Conservation (phyloP, 192 early-diverging fungal genomes). For the Geranomyces michiganensis region DNA sequence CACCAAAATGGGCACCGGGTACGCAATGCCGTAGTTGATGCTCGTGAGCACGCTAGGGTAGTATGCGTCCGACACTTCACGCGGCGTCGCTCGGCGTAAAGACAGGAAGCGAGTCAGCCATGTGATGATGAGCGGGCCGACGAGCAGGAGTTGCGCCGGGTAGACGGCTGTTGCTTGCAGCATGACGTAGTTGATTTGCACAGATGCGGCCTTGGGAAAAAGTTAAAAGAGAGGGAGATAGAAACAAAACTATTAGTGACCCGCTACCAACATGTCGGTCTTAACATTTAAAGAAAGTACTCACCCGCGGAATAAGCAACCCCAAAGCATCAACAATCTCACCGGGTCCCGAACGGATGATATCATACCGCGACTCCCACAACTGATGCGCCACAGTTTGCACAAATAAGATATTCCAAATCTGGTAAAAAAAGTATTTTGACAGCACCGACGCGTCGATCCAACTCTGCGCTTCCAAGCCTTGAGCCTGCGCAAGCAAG, state of each 20-base stretch:
- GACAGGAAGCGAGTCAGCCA: constrained; percentile 42
- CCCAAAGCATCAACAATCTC: constrained; percentile 40
- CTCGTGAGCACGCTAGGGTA: constrained; percentile 53
- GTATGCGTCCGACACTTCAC: constrained; percentile 52
- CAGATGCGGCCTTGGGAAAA: constrained; percentile 28
- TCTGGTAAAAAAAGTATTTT: constrained; percentile 57
- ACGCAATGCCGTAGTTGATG: constrained; percentile 58
- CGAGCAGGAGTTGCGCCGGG: constrained; percentile 53
- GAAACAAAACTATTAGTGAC: not conserved
- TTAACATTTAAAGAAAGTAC: too few relatives aligned
- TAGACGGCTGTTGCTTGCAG: constrained; percentile 45
- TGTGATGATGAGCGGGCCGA: constrained; percentile 48
- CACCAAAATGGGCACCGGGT: constrained; percentile 52
- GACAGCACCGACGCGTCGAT: constrained; percentile 51
- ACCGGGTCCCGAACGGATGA: constrained; percentile 38
- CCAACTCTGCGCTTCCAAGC: constrained; percentile 55
- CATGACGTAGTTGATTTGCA: constrained; percentile 50
- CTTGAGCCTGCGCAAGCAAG: constrained; percentile 52
- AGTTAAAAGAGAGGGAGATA: not conserved
- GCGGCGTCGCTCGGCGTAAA: constrained; percentile 41
- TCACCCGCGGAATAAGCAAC: constrained; percentile 7
- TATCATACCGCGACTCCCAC: constrained; percentile 38
- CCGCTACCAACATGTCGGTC: too few relatives aligned
- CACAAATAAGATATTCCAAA: constrained; percentile 54
- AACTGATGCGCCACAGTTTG: constrained; percentile 39